Conservation (phyloP, 1,284 basidiomycete species). For the Cryptococcus maquisensis region DNA sequence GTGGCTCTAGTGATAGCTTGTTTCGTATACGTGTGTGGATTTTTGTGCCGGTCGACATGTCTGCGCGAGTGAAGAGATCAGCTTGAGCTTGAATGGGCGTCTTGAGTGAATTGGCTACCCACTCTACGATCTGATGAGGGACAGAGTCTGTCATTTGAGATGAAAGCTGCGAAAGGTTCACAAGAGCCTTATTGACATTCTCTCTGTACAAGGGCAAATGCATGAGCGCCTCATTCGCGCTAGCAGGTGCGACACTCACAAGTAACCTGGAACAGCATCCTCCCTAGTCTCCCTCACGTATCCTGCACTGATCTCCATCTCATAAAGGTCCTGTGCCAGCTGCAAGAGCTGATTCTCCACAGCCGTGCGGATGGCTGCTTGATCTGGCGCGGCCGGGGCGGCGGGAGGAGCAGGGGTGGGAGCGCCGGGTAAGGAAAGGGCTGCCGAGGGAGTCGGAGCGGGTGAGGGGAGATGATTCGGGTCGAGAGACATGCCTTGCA, state of each 20-base stretch:
- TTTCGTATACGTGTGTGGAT: constrained; percentile 17
- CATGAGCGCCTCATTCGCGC: constrained; percentile 2
- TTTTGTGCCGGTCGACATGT: constrained; percentile 12
- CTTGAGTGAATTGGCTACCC: constrained; percentile 6
- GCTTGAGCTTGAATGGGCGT: background rate
- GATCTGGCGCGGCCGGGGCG: constrained; percentile 9
- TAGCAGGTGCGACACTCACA: constrained; percentile 24
- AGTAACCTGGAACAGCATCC: constrained; percentile 29
- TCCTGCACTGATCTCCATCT: constrained; percentile 47
- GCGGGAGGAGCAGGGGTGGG: background rate
- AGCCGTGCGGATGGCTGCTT: constrained; percentile 25
- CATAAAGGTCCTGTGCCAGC: constrained; percentile 43
- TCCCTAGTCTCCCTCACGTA: constrained; percentile 37
- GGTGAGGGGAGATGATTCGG: constrained; percentile 32
- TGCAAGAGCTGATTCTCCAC: constrained; percentile 32
- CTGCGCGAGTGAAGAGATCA: constrained; percentile 1
- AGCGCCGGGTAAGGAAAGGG: background rate
- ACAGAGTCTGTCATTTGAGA: constrained; percentile 36
- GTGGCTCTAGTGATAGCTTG: constrained; percentile 26
- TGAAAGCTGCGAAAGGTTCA: constrained; percentile 25
- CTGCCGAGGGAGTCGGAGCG: constrained; percentile 26
- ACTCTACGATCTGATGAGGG: constrained; percentile 40
- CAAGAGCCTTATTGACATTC: constrained; percentile 32
- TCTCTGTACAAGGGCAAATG: constrained; percentile 9
- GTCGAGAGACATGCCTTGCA: constrained; percentile 17